These are phyloP conservation scores for Vicia villosa DNA, from an alignment of 306 rosid species.

Conservation along the genomic window DNA sequence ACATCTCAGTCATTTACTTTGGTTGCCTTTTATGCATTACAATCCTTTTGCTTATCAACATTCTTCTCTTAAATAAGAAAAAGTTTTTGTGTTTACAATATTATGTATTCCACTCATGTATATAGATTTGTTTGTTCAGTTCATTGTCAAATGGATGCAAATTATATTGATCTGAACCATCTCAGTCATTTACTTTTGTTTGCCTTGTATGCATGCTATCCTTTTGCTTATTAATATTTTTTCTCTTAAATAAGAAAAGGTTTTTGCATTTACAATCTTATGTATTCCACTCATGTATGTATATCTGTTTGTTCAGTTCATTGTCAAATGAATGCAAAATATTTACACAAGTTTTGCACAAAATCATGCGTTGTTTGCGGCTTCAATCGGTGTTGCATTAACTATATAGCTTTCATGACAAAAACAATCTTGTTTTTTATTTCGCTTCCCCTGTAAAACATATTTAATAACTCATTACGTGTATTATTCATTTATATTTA, in stretches of 20 bases:
- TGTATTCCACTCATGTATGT: neutral
- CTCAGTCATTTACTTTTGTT: neutral
- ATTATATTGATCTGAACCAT: no score
- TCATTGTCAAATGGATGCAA: no score
- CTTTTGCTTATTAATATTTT: constrained; percentile 7
- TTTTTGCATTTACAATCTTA: constrained; percentile 9
- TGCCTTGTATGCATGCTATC: constrained; percentile 4
- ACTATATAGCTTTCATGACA: constrained; percentile 28
- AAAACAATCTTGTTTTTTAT: constrained; percentile 4
- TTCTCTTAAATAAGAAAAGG: neutral
- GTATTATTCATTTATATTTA: constrained; percentile 23
- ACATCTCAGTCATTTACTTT: constrained; percentile 12
- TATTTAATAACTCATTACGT: constrained; percentile 31
- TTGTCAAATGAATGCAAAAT: constrained; percentile 1
- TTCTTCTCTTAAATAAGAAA: neutral
- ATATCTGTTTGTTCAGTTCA: constrained; percentile 25
- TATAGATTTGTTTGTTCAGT: no score
- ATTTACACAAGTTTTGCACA: constrained; percentile 18
- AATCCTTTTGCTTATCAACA: constrained; percentile 9
- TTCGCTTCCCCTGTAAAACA: constrained; percentile 14
- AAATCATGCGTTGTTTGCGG: constrained; percentile 2
- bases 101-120: constrained; percentile 4
- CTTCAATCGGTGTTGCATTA: constrained; percentile 14
- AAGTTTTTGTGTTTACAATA: constrained; percentile 11
- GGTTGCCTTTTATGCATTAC: constrained; percentile 15